Evolutionary conservation across 306 rosid species (phyloP), one percentile per base, ranked within the genome.

Genomic region (Dryas drummondii): DNA sequence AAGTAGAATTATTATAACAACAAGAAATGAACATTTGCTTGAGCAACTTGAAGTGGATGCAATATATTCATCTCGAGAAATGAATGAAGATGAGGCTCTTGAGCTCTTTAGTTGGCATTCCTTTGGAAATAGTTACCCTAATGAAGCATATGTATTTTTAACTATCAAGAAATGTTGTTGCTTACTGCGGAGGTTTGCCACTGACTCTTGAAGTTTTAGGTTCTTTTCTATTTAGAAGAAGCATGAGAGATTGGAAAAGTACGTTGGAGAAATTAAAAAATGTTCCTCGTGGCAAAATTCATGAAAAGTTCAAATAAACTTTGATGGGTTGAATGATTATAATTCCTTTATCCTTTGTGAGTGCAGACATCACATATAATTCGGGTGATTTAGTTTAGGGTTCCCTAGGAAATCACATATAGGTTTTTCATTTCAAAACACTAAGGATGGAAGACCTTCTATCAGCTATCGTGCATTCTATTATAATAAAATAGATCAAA

Each of bases 151-250:
- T n/a, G n/a, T n/a, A 68, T 52, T 0, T 0, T 1, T 16, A 11
- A 0, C 79, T 86, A 7, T 62, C 84, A 0, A 74, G 13, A 51
- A 4, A 5, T 0, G 74, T 72, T 0, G 68, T 74, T 32, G 4
- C 62, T 45, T 82, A 79, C 8, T 77, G 76, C 22, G 22, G 74
- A 7, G 88, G 90, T 17, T 13, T 87, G 2, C 90, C 90, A 8
- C 11, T 87, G 3, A 88, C 88, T 3, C 84, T 84, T 46, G 51
- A 82, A 59, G 80, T 47, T 1, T 51, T 77, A 71, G 90, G 90
- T 0, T 87, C 85, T 45, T 80, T 49, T 41, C 73, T 87, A 2
- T 13, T 0, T 3, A 41, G 37, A 3, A 80, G 84, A 54, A 59
- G 19, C 3, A 9, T 5, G 54, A 0, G 3, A 1, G 77, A 75